Percentiles rank a stretch among this genome's conserved stretches.
These are phyloP conservation scores for Vinca minor DNA, from an alignment of 257 asterid genomes.

Conservation along the genomic window DNA sequence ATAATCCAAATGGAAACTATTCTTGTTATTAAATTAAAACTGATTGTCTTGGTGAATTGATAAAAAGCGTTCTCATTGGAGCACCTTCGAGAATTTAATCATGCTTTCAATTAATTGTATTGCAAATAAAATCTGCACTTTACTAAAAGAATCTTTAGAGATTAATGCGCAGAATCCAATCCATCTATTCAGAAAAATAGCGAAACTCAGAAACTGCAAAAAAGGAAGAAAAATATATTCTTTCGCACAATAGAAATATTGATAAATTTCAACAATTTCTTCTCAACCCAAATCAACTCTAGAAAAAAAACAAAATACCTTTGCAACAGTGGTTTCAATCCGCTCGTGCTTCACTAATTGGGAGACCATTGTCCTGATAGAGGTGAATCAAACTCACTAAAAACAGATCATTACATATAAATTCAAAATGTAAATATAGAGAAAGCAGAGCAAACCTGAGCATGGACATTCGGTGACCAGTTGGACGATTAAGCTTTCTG, in stretches of 20 bases:
- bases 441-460: constrained; percentile 40
- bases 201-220: background rate
- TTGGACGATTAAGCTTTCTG: constrained; percentile 79
- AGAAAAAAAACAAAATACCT: constrained; percentile 31
- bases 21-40: background rate
- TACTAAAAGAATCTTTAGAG: too few relatives aligned
- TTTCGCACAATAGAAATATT: background rate
- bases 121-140: background rate
- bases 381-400: background rate
- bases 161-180: background rate
- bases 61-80: background rate
- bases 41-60: background rate
- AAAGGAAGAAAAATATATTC: constrained; percentile 2
- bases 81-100: too few relatives aligned
- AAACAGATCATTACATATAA: background rate
- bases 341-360: constrained; percentile 92
- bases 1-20: background rate
- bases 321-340: constrained; percentile 83
- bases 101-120: too few relatives aligned
- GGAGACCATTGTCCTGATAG: constrained; percentile 82
- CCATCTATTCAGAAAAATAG: background rate
- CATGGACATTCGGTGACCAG: constrained; percentile 88
- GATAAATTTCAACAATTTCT: too few relatives aligned
- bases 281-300: background rate
- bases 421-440: background rate